Evolutionary conservation across 495 filamentous ascomycete genomes (phyloP).

Genomic region (Aspergillus egyptiacus): DNA sequence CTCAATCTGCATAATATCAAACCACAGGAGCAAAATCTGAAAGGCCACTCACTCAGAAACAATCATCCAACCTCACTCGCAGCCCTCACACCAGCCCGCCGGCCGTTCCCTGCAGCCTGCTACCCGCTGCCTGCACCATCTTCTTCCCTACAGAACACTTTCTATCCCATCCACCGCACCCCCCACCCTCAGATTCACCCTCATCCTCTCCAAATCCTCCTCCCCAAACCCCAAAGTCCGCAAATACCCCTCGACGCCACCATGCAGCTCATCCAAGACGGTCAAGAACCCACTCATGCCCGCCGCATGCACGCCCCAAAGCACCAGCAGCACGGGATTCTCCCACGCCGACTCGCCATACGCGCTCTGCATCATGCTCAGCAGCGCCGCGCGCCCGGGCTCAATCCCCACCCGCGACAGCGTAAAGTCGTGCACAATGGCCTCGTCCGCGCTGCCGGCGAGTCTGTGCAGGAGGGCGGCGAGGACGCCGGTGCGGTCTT

Average conservation of each 20-base stretch:
- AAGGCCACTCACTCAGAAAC: too few relatives aligned
- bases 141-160: too few relatives aligned
- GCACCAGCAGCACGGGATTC: conserved; percentile 22
- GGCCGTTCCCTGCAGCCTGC: too few relatives aligned
- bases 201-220: not conserved
- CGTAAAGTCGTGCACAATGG: conserved; percentile 46
- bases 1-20: too few relatives aligned
- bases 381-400: conserved; percentile 21
- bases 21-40: too few relatives aligned
- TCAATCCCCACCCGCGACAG: conserved; percentile 29
- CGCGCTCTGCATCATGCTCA: conserved; percentile 16
- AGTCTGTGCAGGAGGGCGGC: conserved; percentile 52
- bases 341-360: conserved; percentile 21
- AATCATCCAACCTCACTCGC: too few relatives aligned
- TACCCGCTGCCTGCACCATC: too few relatives aligned
- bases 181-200: not conserved
- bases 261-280: conserved; percentile 20
- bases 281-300: conserved; percentile 30
- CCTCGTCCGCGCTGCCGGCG: conserved; percentile 40
- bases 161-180: too few relatives aligned
- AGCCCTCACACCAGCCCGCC: too few relatives aligned
- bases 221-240: conserved; percentile 2
- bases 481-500: conserved; percentile 60
- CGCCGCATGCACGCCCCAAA: conserved; percentile 23
- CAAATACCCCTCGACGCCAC: conserved; percentile 4